A percentile compares a stretch with the other conserved stretches of the same genome.
These are phyloP conservation scores for Phytophthora boehmeriae DNA, from an alignment of 352 stramenopile genomes.

Conservation along the genomic window DNA sequence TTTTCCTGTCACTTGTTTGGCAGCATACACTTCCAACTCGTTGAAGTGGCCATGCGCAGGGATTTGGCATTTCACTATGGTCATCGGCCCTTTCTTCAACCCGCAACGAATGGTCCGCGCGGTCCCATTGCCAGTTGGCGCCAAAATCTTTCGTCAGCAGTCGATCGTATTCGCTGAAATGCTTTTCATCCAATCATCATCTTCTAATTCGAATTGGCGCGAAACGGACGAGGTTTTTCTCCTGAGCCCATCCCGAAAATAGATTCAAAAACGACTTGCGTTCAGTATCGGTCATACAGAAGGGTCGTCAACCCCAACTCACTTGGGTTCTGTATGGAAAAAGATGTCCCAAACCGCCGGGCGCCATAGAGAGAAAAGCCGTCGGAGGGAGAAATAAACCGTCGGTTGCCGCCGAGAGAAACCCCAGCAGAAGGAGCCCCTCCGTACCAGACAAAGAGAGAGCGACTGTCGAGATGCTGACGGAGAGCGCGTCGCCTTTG, in stretches of 20 bases:
- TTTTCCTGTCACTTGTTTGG: no score
- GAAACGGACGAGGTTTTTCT: constrained; percentile 1
- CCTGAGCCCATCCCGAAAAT: not conserved
- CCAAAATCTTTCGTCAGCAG: not conserved
- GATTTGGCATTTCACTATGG: no score
- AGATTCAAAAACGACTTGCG: not conserved
- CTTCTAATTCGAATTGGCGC: not conserved
- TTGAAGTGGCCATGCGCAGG: not conserved
- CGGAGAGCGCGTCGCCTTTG: constrained; percentile 32
- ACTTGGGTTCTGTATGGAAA: not conserved
- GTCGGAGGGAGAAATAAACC: not conserved
- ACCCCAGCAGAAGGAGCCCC: no score
- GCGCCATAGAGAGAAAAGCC: constrained; percentile 4
- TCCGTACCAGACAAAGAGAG: no score
- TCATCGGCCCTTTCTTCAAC: not conserved
- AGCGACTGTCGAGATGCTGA: constrained; percentile 30
- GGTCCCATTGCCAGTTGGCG: not conserved
- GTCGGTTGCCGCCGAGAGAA: not conserved
- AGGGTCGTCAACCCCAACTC: not conserved
- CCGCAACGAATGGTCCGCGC: not conserved
- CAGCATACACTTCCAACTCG: not conserved
- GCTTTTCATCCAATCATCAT: not conserved
- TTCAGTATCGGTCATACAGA: not conserved
- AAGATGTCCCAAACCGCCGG: not conserved
- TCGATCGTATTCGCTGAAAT: not conserved